Base-by-base conservation (phyloP, 345 rosid species). In the Linum trigynum region DNA sequence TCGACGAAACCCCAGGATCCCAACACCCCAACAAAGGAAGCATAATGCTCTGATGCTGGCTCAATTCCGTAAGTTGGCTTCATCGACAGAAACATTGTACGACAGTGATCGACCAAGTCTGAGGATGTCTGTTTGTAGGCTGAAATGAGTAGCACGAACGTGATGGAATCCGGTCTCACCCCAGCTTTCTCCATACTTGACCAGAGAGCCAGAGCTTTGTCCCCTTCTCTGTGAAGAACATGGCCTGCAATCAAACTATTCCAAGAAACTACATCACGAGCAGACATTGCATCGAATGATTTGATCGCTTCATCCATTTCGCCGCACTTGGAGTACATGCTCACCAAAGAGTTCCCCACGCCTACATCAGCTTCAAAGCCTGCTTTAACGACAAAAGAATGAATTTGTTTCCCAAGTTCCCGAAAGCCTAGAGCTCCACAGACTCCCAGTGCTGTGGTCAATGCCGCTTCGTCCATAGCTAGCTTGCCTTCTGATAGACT, bases 1-100 rank as follows among this genome's bases (percentile, higher is more conserved):
- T 90, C 87, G 10, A 87, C 83, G 66, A 72, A 73, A 35, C 94
- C 97, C 94, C 96, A 88, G 56, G 73, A 75, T 63, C 97, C 95
- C 40, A 90, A 64, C 59, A 86, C 97, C n/a, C 86, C 15, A 14
- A 85, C 67, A 17, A 78, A 80, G 2, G 94, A 74, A 14, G 83
- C 78, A 71, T 85, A 88, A 62, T 90, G 97, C 71, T 88, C 90
- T 59, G 81, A 72, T 23, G 78, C 81, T 50, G 96, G 96, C 67
- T 80, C 84, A 61, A 82, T 61, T 23, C 55, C 72, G 68, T 82
- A 75, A n/a, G 16, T 17, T 50, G 59, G 72, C 77, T 72, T 76
- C 91, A 85, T 75, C 59, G 94, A 88, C 65, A 63, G 65, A 69
- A 90, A 85, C 65, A 87, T 63, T 48, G 64, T 66, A 10, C 75